Evolutionary conservation across 176 grass and related monocot species (phyloP), one percentile per base, ranked within the genome.

Genomic region (Oryza meridionalis): DNA sequence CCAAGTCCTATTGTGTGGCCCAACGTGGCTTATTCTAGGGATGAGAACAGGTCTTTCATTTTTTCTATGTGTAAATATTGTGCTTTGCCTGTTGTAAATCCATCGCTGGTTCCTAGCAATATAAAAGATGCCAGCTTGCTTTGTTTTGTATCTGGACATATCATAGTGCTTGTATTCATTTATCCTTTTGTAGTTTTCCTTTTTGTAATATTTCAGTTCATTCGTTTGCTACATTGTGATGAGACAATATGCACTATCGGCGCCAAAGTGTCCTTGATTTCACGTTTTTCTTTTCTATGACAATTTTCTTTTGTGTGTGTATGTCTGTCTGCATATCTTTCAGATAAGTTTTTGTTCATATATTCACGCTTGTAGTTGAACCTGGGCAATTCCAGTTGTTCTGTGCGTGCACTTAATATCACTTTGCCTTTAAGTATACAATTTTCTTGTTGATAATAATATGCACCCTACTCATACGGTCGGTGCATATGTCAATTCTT

Each of bases 41-140:
- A 99, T 94, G 97, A 99, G 87, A 99, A 99, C 93, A 99, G 97
- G 97, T 99, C 91, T 87, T 99, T 87, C 86, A 65, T 92, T 91
- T 82, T 89, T 92, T 92, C 76, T 84, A 75, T 74, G 77, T 89
- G 90, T 90, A 91, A 92, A 96, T 88, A 85, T 79, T 82, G 66
- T 90, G 89, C 82, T 81, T 76, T 87, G 72, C 72, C 82, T 81
- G 73, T 81, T 98, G 89, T 90, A 88, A 88, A 84, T 94, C 29
- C 72, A 92, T 81, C 51, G 59, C 42, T 85, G 86, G 51, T 69
- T 70, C 43, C 67, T 85, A 81, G 75, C 77, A 93, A 49, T 90
- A 79, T 61, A 11, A 44, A 85, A 83, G 81, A 32, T 19, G 4
- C 32, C 62, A 90, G 69, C 19, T 81, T 78, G 8, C 29, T 82